Evolutionary conservation across 768 basidiomycete genomes (phyloP), one percentile per base, ranked within the genome.

Genomic region (Suillus paluster): DNA sequence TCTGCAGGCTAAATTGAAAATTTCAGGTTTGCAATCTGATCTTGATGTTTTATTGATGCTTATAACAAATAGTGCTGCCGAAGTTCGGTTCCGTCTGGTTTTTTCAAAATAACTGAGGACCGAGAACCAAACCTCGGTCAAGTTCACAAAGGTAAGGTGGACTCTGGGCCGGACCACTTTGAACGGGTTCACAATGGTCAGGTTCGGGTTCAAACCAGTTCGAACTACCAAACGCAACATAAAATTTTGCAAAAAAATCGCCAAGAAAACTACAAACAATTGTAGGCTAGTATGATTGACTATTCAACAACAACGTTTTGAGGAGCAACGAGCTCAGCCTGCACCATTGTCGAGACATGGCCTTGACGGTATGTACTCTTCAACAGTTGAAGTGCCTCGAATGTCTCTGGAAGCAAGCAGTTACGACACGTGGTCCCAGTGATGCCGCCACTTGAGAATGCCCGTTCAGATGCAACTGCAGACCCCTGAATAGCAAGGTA

Each of bases 401-500:
- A 44, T 33, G 27, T 46, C 23, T 50, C 30, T 27, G 57, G 57
- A 33, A 58, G 44, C 11, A 58, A 45, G 42, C 45, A 33, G 46
- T 58, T 58, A 14, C 46, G 7, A 10, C 14, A 25, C 23, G 46
- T 39, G 21, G 58, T 59, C 4, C 25, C n/a, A 19, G 58, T 59
- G 30, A 48, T 48, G 25, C 48, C 58, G 4, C 45, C 58, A 48
- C 44, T 42, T 17, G 69, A 74, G 60, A 74, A 72, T 17, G 71
- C 67, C 8, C 63, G 41, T 61, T 73, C 68, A n/a, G 70, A 70
- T 38, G 71, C 61, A 15, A 68, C 59, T 21, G 68, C 69, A 25
- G 72, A 74, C 8, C 72, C 72, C 60, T 74, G 71, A 52, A 73
- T 67, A 38, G 70, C 64, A 0, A 75, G 62, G 58, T 45, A 46